Evolutionary conservation across 176 grass and related monocot species (phyloP).

Genomic region (Musa itinerans): DNA sequence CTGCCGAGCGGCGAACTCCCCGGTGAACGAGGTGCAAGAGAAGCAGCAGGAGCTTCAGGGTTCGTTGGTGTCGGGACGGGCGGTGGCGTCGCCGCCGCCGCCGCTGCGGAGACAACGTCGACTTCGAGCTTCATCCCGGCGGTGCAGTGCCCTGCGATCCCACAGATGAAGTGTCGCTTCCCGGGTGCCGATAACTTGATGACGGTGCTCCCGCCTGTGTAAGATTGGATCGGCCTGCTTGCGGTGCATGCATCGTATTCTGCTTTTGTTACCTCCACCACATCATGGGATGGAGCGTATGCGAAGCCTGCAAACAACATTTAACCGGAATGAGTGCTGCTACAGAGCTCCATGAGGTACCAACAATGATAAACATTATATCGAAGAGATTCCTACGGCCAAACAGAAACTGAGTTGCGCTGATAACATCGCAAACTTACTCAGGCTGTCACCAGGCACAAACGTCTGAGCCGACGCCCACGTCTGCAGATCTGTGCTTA

Average conservation of each 20-base stretch:
- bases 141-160: conserved; percentile 50
- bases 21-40: too few relatives aligned
- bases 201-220: conserved; percentile 38
- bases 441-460: conserved; percentile 44
- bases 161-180: conserved; percentile 78
- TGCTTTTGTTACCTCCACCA: conserved; percentile 43
- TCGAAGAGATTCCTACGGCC: too few relatives aligned
- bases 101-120: conserved; percentile 27
- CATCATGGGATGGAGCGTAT: conserved; percentile 52
- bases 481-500: conserved; percentile 37
- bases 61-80: neutral
- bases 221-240: conserved; percentile 15
- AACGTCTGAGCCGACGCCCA: conserved; percentile 42
- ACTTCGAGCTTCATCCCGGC: conserved; percentile 59
- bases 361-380: neutral
- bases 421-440: conserved; percentile 20
- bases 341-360: too few relatives aligned
- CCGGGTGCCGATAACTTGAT: conserved; percentile 35
- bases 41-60: too few relatives aligned
- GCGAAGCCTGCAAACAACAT: conserved; percentile 32
- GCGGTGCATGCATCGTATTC: conserved; percentile 40
- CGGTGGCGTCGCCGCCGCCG: neutral
- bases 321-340: neutral
- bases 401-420: neutral
- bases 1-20: too few relatives aligned